Evolutionary conservation across 352 stramenopile species (phyloP).

Genomic region (Globisporangium iwayamae): DNA sequence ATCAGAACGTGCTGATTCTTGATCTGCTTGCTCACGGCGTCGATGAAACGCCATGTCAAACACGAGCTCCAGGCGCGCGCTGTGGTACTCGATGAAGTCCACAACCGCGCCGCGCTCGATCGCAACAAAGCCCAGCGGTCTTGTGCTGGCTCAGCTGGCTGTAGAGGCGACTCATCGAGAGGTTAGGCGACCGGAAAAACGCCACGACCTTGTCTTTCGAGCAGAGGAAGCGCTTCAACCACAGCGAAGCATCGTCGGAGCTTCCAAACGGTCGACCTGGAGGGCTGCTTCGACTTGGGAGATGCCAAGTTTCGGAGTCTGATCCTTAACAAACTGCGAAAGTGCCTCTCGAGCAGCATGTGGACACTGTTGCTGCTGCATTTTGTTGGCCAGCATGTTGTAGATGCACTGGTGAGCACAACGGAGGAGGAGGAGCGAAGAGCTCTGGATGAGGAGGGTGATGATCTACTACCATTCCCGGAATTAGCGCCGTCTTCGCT

Average conservation of each 20-base stretch:
- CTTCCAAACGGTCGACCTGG: not conserved
- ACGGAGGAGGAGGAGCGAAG: too few species aligned
- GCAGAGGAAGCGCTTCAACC: slow-evolving; percentile 17
- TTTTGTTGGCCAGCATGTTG: not conserved
- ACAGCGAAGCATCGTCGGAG: not conserved
- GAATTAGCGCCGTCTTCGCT: too few species aligned
- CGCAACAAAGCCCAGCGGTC: slow-evolving; percentile 21
- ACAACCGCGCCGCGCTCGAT: slow-evolving; percentile 17
- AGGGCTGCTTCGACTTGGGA: not conserved
- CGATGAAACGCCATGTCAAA: slow-evolving; percentile 23
- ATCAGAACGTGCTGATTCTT: slow-evolving; percentile 13
- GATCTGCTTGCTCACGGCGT: slow-evolving; percentile 24
- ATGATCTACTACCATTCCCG: too few species aligned
- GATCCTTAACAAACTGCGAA: not conserved
- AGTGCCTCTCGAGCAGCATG: not conserved
- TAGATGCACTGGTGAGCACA: not conserved
- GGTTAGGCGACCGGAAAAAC: slow-evolving; percentile 29
- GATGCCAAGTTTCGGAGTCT: slow-evolving; percentile 2
- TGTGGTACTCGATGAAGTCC: slow-evolving; percentile 27
- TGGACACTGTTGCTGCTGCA: not conserved
- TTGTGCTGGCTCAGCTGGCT: slow-evolving; percentile 7
- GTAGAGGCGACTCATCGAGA: slow-evolving; percentile 26
- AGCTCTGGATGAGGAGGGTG: too few species aligned
- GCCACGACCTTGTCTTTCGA: slow-evolving; percentile 15
- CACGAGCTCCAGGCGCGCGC: slow-evolving; percentile 18